Evolutionary conservation across 768 basidiomycete genomes (phyloP).

Genomic region (Psilocybe tampanensis): DNA sequence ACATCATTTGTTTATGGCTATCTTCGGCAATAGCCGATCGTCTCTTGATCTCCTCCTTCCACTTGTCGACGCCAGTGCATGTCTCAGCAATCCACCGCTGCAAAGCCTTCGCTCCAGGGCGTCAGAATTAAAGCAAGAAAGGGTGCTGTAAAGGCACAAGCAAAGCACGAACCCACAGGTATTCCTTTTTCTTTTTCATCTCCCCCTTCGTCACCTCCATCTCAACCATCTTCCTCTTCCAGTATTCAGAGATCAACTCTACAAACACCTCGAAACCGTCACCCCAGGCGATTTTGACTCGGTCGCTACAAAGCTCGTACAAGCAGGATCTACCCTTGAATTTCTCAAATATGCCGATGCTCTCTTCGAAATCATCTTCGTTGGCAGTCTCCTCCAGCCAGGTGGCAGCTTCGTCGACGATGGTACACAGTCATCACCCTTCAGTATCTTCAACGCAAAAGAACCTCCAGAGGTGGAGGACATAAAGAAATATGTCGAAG

Average conservation of each 20-base stretch:
- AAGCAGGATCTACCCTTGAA: conserved; percentile 92
- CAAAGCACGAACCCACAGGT: conserved; percentile 91
- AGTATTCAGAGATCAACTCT: conserved; percentile 95
- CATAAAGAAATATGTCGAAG: conserved; percentile 92
- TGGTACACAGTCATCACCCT: conserved; percentile 81
- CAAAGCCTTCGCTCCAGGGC: conserved; percentile 91
- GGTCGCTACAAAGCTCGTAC: conserved; percentile 80
- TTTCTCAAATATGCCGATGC: conserved; percentile 96
- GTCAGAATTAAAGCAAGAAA: conserved; percentile 94
- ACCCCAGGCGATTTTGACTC: conserved; percentile 80
- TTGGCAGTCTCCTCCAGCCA: conserved; percentile 95
- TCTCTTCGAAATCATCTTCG: conserved; percentile 94
- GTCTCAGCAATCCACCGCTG: conserved; percentile 85
- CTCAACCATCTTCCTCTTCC: conserved; percentile 12
- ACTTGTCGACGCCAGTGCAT: conserved; percentile 61
- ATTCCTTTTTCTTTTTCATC: too few relatives aligned
- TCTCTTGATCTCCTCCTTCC: conserved; percentile 25
- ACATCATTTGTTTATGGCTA: conserved; percentile 17
- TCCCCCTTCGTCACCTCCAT: conserved; percentile 1
- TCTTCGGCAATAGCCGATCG: conserved; percentile 25
- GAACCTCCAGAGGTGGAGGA: conserved; percentile 81
- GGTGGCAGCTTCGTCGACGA: conserved; percentile 92
- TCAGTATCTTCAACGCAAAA: conserved; percentile 83
- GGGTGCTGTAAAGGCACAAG: conserved; percentile 88
- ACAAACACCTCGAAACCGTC: conserved; percentile 87